Evolutionary conservation across 2,329 filamentous ascomycete genomes (phyloP).

Genomic region (Monosporascus sp.): DNA sequence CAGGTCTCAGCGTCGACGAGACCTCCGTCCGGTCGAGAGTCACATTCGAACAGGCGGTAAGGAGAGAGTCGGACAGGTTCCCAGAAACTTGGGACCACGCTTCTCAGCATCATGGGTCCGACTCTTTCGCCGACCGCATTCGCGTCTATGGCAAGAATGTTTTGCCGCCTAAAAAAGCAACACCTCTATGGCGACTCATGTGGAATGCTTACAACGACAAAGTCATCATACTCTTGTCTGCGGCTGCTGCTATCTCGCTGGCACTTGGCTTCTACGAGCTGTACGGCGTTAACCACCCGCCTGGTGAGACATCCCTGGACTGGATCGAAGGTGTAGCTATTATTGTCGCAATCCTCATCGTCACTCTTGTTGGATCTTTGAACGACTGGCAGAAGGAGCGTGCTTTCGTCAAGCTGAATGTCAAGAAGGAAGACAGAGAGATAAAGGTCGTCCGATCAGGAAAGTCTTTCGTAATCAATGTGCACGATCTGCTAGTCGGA

Average conservation of each 20-base stretch:
- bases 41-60: constrained; percentile 25
- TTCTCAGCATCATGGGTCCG: constrained; percentile 5
- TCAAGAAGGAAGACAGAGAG: constrained; percentile 54
- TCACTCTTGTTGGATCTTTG: constrained; percentile 52
- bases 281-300: constrained; percentile 38
- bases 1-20: constrained; percentile 67
- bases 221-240: constrained; percentile 63
- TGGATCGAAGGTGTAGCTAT: constrained; percentile 62
- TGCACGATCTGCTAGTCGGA: constrained; percentile 60
- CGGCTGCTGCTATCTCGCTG: constrained; percentile 63
- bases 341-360: constrained; percentile 54
- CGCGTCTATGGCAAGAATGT: constrained; percentile 55
- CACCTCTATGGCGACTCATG: constrained; percentile 51
- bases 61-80: constrained; percentile 15
- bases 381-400: constrained; percentile 61
- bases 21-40: constrained; percentile 26
- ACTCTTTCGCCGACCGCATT: constrained; percentile 44
- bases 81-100: constrained; percentile 10
- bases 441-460: constrained; percentile 62
- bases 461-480: constrained; percentile 52
- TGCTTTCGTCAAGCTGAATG: constrained; percentile 54
- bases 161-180: constrained; percentile 55
- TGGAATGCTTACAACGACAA: constrained; percentile 72
- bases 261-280: constrained; percentile 66
- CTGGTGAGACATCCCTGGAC: constrained; percentile 41